Base-by-base conservation (phyloP, 495 filamentous ascomycete genomes). In the Glarea lozoyensis region DNA sequence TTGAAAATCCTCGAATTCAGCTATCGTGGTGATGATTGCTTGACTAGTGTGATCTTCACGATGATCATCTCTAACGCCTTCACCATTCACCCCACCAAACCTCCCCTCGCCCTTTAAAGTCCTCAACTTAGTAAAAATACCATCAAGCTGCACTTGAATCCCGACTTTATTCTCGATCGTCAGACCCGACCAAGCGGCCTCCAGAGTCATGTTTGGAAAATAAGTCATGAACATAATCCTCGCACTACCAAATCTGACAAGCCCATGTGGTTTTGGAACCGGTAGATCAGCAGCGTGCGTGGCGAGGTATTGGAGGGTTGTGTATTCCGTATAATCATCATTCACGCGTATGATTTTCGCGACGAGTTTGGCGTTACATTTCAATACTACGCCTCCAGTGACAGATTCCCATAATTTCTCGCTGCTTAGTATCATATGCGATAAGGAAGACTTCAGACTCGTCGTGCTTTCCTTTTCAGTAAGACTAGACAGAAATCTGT, bases 221-320 rank as follows among this genome's bases (percentile, higher is more conserved):
- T 55, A 61, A 15, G 59, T 49, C 55, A 60, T 62, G 41, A 62
- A 62, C 27, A 65, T 57, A 18, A 56, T 50, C 18, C 51, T 31
- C 35, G 52, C 42, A 20, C 33, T 48, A 18, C 52, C 53, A 18
- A 63, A 46, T 25, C 21, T 43, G 4, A 64, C 47, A 33, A 62
- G 21, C 3, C 62, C 62, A 49, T 60, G 59, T 19, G 53, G 50
- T 42, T 50, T 62, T 1, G 60, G 60, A 33, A 43, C 54, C 23
- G 56, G 60, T 18, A 63, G 55, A 40, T 58, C 54, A 19, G 56
- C 54, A 15, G 43, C 51, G 22, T 60, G 37, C 4, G 53, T 36
- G 27, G 39, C 45, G 31, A 67, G 60, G 40, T 63, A 67, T 47
- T 60, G 46, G 27, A 65, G 45, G 39, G 37, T 55, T 7, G 54